Evolutionary conservation across 192 early-diverging fungal genomes (phyloP), one percentile per base, ranked within the genome.

Genomic region (Backusella circina): DNA sequence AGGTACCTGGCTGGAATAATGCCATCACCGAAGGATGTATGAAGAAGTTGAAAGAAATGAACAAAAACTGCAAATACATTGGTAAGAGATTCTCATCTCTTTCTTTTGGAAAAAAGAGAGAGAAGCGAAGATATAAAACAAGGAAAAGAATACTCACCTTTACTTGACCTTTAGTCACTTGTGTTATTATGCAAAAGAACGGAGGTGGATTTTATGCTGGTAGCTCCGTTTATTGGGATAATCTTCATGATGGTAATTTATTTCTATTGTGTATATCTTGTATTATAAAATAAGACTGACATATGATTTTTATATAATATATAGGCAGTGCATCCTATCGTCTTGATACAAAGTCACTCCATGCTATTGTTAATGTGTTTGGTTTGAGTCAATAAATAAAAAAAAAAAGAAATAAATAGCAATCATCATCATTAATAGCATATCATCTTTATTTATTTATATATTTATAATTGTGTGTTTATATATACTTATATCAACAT

Each of bases 181-280:
- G 92, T 78, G 88, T 92, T 30, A 93, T 94, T 50, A 90, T 94
- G 90, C 93, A 94, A 84, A 92, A 91, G 78, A 94, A 90, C 80
- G 91, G 92, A 13, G 91, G 91, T 31, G 93, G 93, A 30, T 84
- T 94, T 57, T 92, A 94, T 80, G 86, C 88, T 28, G 91, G 90
- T 21, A 91, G 87, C 32, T 89, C 87, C 32, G 91, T 91, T 73
- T 92, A 87, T 82, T 94, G 93, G 93, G 93, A 94, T 75, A 88
- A 86, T 54, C 77, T 85, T 33, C 84, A 84, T 37, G 93, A 94
- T 79, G 92, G 92, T 91, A 85, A 72, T 75, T 36, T 12, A 35
- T 36, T 44, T 21, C 18, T 21, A n/a, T n/a, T n/a, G n/a, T 21
- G 5, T 47, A 21, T 47, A n/a, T 23, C 16, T n/a, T 18, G 68